Evolutionary conservation across 1,139 yeast species (phyloP), one percentile per base, ranked within the genome.

Genomic region (Yamadazyma mexicana): DNA sequence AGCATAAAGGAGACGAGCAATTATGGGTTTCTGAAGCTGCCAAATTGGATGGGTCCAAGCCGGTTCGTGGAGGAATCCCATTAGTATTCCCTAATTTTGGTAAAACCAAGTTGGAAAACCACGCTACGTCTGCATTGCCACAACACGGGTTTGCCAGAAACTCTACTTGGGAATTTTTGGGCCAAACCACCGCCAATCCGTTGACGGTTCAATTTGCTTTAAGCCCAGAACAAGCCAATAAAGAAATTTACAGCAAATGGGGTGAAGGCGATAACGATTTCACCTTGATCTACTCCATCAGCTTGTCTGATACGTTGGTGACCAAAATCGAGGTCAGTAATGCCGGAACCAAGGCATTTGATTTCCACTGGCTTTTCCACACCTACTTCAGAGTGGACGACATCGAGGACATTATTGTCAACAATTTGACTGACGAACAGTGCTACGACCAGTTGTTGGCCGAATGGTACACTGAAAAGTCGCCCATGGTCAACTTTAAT

Each of bases 1-100:
- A 72, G 42, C 46, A 54, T 34, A 65, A 76, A 25, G 88, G 85
- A 22, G 62, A 67, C 37, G 97, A 92, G 60, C 91, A 85, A 62
- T 63, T 73, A 44, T 70, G 77, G 76, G 59, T 84, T 31, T 78
- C 86, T 8, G 64, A 69, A 11, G 92, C 79, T 32, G 96, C 98
- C 38, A 79, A 81, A 52, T 67, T 91, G 46, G 98, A 92, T 55
- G 97, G 97, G 3, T 66, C 91, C 36, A 87, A 85, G 59, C 94
- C 98, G 1, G 97, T 92, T 18, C 78, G 98, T 58, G 98, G 98
- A 45, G 98, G 98, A 37, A 87, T 92, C 40, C 98, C 98, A 10
- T 71, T 92, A 23, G 98, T 91, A 2, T 92, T 92, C 75, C 98
- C 98, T 1, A 83, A 89, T 6, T 92, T 92, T 62, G 98, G 98